Conservation (phyloP, 257 asterid species). For the Solanum habrochaites region DNA sequence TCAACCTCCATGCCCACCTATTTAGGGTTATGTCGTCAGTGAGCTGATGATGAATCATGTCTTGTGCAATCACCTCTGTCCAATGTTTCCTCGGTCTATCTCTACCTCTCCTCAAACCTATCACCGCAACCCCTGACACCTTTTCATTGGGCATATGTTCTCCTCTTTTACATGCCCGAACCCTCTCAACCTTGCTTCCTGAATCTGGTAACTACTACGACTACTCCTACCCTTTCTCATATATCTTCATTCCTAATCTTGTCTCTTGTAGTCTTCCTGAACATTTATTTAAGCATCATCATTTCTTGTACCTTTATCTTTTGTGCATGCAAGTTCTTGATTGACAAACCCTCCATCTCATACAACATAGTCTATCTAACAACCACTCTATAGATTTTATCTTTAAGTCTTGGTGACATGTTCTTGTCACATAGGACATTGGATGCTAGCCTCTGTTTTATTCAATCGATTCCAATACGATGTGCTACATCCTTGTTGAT, state of each 20-base stretch:
- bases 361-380: background rate
- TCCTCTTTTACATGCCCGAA: background rate
- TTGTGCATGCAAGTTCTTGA: background rate
- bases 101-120: background rate
- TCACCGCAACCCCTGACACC: background rate
- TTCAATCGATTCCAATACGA: background rate
- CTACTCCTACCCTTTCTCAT: background rate
- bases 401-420: background rate
- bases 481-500: background rate
- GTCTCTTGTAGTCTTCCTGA: background rate
- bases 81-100: background rate
- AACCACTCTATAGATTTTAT: background rate
- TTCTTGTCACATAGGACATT: background rate
- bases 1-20: background rate
- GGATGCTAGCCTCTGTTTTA: background rate
- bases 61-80: background rate
- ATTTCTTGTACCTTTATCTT: background rate
- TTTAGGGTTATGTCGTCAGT: background rate
- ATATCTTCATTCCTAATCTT: background rate
- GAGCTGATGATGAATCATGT: background rate
- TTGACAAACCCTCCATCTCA: background rate
- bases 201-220: background rate
- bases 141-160: background rate
- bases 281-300: background rate
- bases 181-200: background rate